Base-by-base conservation (phyloP, 139 green algal species). In the Closterium sp. region DNA sequence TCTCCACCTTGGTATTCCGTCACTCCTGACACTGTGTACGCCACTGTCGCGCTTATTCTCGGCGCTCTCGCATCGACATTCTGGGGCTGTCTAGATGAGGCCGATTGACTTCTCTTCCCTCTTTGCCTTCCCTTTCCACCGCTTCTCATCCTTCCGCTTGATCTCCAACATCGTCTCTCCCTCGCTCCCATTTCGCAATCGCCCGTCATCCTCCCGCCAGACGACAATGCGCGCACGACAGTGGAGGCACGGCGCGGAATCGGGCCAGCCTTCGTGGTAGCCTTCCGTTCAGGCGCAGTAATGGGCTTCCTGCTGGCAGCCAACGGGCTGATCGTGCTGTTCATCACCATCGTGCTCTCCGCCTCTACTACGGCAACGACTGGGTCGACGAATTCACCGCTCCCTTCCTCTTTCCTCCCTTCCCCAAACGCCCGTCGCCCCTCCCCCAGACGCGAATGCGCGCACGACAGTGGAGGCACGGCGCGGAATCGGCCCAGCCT, bases 231-330 rank as follows among this genome's bases (percentile, higher is more conserved):
- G 21, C 95, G 98, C 29, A 98, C 97, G 3, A 96, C 98, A 3
- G 92, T 99, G 24, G 96, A 99, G 96, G 98, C 98, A 3, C 96
- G 97, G 93, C 98, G 98, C 95, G 97, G 98, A 88, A 97, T 99
- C 89, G 97, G 97, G 34, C 96, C 97, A 34, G 97, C 97, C 4
- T 99, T 99, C 96, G 97, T 98, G 17, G 95, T 96, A 97, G 97
- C 98, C 62, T 99, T 99, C 96, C 97, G 98, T 93, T 98, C 97
- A 79, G 98, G 98, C 86, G 97, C 98, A 28, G 98, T 99, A 31
- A 99, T 99, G 98, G 98, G 98, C 89, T 99, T 99, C 95, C 91
- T 99, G 91, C 96, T 99, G 13, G 86, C 50, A 21, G 38, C 45
- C 9, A 42, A 93, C 34, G 93, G 91, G 27, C 92, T 95, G 7